Conservation (phyloP, 371 early-diverging fungal genomes). For the Gilbertella persicaria region DNA sequence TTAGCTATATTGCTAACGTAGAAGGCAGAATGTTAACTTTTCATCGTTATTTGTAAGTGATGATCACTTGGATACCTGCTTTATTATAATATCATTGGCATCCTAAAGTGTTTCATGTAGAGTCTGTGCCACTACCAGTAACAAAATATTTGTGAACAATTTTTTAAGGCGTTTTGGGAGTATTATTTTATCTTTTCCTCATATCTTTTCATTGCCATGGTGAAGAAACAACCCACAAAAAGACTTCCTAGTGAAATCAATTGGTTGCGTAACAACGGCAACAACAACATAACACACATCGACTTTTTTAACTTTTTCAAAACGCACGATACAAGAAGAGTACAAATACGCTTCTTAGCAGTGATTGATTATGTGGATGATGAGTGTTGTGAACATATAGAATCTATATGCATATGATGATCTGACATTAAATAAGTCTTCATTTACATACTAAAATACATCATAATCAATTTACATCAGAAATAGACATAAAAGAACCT, state of each 20-base stretch:
- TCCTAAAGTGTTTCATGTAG: conserved; percentile 6
- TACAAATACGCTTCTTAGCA: conserved; percentile 18
- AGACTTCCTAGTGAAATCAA: conserved; percentile 15
- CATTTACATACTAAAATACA: no score
- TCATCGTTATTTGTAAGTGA: conserved; percentile 7
- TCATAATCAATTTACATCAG: no score
- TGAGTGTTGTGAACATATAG: no score
- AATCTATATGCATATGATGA: no score
- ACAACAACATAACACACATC: conserved; percentile 12
- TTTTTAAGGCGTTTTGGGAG: not conserved
- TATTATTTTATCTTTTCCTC: conserved; percentile 1
- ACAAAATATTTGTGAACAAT: conserved; percentile 9
- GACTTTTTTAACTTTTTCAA: conserved; percentile 15
- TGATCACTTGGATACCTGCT: conserved; percentile 4
- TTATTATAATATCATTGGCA: conserved; percentile 8
- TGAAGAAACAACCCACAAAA: conserved; percentile 6
- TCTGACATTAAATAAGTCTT: no score
- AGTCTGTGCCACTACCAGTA: not conserved
- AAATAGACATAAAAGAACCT: no score
- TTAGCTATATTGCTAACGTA: conserved; percentile 5
- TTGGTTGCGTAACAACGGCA: conserved; percentile 12
- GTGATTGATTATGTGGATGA: conserved; percentile 13
- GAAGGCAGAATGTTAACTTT: conserved; percentile 9
- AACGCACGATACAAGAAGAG: conserved; percentile 17
- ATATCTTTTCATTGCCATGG: conserved; percentile 2